These are phyloP conservation scores for Tillandsia fasciculata DNA, from an alignment of 176 grass and related monocot species.

Conservation along the genomic window DNA sequence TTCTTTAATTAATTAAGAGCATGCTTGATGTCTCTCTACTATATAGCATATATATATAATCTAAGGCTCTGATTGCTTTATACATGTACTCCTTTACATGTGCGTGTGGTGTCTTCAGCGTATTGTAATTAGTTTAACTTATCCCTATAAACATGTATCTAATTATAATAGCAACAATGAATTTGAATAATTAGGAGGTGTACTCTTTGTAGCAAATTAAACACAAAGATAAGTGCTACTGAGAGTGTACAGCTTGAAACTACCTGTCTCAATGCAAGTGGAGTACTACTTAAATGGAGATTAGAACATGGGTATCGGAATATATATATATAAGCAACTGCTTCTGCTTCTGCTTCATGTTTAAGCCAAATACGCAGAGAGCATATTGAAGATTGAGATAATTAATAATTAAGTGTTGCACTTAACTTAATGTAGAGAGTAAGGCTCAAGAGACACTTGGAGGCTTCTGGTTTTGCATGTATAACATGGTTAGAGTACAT, in stretches of 20 bases:
- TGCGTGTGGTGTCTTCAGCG: too few relatives aligned
- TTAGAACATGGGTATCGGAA: not conserved
- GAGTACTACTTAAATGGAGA: not conserved
- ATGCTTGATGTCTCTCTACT: too few relatives aligned
- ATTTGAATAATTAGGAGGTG: not conserved
- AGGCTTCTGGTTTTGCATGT: too few relatives aligned
- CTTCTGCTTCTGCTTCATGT: not conserved
- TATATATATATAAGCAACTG: not conserved
- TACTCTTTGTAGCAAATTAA: not conserved
- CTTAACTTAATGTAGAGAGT: not conserved
- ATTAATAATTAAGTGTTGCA: not conserved
- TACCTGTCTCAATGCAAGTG: not conserved
- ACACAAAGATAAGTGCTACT: not conserved
- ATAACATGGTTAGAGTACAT: too few relatives aligned
- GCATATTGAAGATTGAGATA: not conserved
- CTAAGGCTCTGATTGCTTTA: not conserved
- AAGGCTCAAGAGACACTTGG: not conserved
- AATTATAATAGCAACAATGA: not conserved
- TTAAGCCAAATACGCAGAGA: not conserved
- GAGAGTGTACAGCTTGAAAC: not conserved
- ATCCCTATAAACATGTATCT: not conserved
- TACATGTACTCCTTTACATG: not conserved
- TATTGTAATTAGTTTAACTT: not conserved
- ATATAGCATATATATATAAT: not conserved
- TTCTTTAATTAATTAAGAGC: too few relatives aligned